Conservation (phyloP, 352 stramenopile species). For the Peronospora belbahrii region DNA sequence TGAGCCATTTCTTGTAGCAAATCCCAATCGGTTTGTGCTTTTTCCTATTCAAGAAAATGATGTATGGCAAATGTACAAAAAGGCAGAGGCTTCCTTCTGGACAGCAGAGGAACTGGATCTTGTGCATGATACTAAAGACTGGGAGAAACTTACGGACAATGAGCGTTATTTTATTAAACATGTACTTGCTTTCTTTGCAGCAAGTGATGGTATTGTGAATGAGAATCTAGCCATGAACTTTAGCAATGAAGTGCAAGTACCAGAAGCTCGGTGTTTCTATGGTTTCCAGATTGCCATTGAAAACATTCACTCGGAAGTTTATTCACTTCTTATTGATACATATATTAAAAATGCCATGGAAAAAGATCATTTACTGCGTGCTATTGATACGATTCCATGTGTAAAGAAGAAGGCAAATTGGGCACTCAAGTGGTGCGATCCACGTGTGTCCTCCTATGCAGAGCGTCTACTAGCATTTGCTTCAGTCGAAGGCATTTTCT, state of each 20-base stretch:
- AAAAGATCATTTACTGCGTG: conserved; percentile 92
- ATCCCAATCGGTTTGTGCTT: conserved; percentile 95
- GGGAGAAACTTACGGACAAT: conserved; percentile 89
- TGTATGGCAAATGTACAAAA: conserved; percentile 99
- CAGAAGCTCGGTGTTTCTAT: conserved; percentile 98
- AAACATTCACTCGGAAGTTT: conserved; percentile 99
- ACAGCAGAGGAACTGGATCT: conserved; percentile 98
- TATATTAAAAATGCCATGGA: conserved; percentile 95
- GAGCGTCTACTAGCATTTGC: conserved; percentile 97
- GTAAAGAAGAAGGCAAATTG: conserved; percentile 96
- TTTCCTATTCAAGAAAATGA: conserved; percentile 97
- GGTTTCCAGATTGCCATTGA: conserved; percentile 99
- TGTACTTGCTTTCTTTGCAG: conserved; percentile 98
- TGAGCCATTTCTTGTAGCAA: conserved; percentile 93
- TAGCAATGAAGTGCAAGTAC: conserved; percentile 93
- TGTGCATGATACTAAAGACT: conserved; percentile 94
- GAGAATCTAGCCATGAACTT: conserved; percentile 99
- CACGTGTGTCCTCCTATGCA: conserved; percentile 88
- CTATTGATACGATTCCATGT: conserved; percentile 97
- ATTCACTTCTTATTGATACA: conserved; percentile 99
- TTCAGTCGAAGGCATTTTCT: conserved; percentile 98
- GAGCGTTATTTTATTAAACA: conserved; percentile 97
- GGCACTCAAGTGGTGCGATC: conserved; percentile 96
- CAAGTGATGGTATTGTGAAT: conserved; percentile 98
- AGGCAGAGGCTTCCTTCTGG: conserved; percentile 98